Evolutionary conservation across 306 rosid genomes (phyloP).

Genomic region (Myrica gale): DNA sequence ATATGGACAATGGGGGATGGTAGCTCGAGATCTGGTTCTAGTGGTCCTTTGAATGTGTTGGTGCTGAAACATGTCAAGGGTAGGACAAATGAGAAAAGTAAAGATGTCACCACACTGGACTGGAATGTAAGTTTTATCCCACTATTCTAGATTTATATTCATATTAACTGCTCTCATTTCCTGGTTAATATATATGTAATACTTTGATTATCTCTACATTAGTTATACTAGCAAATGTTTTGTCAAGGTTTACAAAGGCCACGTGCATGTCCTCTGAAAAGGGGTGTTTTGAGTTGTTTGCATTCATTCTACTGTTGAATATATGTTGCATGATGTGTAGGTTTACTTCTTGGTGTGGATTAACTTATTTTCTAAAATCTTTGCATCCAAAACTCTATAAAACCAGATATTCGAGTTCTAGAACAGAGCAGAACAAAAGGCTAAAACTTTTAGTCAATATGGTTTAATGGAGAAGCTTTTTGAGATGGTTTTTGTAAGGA

Average conservation of each 20-base stretch:
- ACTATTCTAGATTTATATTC: slow-evolving; percentile 24
- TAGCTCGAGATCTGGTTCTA: slow-evolving; percentile 49
- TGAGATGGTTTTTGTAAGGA: no score
- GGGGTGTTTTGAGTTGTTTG: background rate
- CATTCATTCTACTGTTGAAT: background rate
- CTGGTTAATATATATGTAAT: slow-evolving; percentile 11
- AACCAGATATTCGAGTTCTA: background rate
- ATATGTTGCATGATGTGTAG: background rate
- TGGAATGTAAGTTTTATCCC: slow-evolving; percentile 79
- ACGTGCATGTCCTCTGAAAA: background rate
- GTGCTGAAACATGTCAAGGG: slow-evolving; percentile 94
- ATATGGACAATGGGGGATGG: slow-evolving; percentile 82
- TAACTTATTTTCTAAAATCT: background rate
- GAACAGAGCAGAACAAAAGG: background rate
- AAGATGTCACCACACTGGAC: slow-evolving; percentile 90
- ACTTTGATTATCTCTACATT: background rate
- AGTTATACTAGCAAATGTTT: background rate
- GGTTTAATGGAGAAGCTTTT: no score
- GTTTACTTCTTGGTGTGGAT: background rate
- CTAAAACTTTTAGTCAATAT: no score
- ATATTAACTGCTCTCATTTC: slow-evolving; percentile 7
- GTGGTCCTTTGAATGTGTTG: slow-evolving; percentile 50
- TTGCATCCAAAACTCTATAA: background rate
- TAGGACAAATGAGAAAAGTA: slow-evolving; percentile 72
- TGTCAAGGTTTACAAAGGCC: slow-evolving; percentile 2